Evolutionary conservation across 108 stramenopile species (phyloP).

Genomic region (Phaeodactylum tricornutum): DNA sequence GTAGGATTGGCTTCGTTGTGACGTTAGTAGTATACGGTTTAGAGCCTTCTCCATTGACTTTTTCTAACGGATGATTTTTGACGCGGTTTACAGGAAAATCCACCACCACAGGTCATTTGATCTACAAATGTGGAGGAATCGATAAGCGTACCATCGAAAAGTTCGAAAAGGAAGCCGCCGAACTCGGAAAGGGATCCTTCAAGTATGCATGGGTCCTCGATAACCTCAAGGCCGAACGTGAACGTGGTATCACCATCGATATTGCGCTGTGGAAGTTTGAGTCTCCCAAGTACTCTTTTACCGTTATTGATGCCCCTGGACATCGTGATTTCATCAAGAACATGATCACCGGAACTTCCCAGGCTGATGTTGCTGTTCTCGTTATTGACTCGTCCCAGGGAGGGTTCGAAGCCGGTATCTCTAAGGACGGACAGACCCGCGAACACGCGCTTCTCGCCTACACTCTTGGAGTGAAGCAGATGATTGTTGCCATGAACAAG

Average conservation of each 20-base stretch:
- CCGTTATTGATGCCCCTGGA: slow-evolving; percentile 94
- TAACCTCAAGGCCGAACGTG: slow-evolving; percentile 91
- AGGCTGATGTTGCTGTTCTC: slow-evolving; percentile 90
- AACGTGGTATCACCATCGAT: slow-evolving; percentile 93
- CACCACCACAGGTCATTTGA: slow-evolving; percentile 91
- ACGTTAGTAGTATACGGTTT: too few species aligned
- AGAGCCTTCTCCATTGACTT: background rate
- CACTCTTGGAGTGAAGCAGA: slow-evolving; percentile 93
- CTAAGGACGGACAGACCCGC: slow-evolving; percentile 86
- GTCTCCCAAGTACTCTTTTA: slow-evolving; percentile 79
- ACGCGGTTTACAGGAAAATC: slow-evolving; percentile 76
- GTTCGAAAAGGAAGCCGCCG: slow-evolving; percentile 92
- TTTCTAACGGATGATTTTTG: background rate
- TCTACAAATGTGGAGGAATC: slow-evolving; percentile 84
- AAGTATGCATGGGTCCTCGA: slow-evolving; percentile 96
- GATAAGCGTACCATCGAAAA: slow-evolving; percentile 94
- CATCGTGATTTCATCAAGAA: slow-evolving; percentile 86
- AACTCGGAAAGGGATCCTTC: slow-evolving; percentile 89
- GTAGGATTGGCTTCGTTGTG: too few species aligned
- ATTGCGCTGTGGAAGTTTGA: slow-evolving; percentile 91
- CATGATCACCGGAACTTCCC: slow-evolving; percentile 94
- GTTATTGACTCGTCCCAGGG: slow-evolving; percentile 76
- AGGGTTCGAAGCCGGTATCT: slow-evolving; percentile 84
- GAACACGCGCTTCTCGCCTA: slow-evolving; percentile 92
- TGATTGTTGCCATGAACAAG: slow-evolving; percentile 95